These are phyloP conservation scores for Amanita inopinata DNA, from an alignment of 768 basidiomycete genomes.

Conservation along the genomic window DNA sequence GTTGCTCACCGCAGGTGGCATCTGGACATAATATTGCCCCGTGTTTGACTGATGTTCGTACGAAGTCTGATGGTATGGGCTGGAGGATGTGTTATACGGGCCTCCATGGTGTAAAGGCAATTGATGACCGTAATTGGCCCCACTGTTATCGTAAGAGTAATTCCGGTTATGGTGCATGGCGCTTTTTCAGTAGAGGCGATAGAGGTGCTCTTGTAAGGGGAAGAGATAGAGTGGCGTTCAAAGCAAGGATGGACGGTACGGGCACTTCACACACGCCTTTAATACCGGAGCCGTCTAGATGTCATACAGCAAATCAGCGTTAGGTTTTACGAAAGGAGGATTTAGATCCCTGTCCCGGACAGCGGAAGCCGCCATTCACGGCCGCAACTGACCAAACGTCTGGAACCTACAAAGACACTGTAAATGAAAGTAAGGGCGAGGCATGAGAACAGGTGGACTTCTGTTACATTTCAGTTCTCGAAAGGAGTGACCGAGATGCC, in stretches of 20 bases:
- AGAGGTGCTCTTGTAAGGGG: constrained; percentile 13
- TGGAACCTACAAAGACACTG: constrained; percentile 26
- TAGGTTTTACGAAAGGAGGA: constrained; percentile 6
- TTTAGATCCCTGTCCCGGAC: constrained; percentile 23
- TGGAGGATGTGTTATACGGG: constrained; percentile 19
- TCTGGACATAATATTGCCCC: constrained; percentile 25
- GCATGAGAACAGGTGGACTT: constrained; percentile 22
- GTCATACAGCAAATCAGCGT: constrained; percentile 26
- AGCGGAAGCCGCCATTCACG: constrained; percentile 35
- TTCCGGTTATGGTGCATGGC: constrained; percentile 27
- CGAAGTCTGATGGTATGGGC: constrained; percentile 18
- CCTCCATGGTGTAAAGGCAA: constrained; percentile 17
- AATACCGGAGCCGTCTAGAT: constrained; percentile 30
- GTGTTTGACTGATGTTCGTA: constrained; percentile 21
- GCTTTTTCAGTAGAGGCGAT: constrained; percentile 11
- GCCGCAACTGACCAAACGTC: constrained; percentile 23
- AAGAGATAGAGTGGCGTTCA: constrained; percentile 14
- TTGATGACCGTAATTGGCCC: constrained; percentile 21
- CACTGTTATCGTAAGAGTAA: constrained; percentile 32
- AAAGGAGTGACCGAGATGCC: constrained; percentile 20
- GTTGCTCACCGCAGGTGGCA: constrained; percentile 13
- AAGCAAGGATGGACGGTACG: constrained; percentile 9
- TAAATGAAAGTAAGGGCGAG: constrained; percentile 15
- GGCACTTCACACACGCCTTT: constrained; percentile 21
- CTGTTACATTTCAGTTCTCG: constrained; percentile 19